These are phyloP conservation scores for Marchantia polymorpha DNA, from an alignment of 225 moss, liverwort and hornwort genomes.

Conservation along the genomic window DNA sequence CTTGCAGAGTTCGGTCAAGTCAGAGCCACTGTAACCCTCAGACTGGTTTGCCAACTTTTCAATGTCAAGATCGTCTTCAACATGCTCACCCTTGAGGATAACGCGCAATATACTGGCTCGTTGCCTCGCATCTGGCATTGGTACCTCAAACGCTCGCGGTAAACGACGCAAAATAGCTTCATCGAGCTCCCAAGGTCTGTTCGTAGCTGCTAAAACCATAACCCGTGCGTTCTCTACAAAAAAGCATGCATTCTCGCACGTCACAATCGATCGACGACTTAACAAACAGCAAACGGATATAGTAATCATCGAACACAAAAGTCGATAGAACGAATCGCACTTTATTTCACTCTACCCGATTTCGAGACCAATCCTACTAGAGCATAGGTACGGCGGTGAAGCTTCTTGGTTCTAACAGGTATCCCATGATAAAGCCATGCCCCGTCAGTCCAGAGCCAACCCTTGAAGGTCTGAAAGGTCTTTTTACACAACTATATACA, in stretches of 20 bases:
- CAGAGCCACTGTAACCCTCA: slow-evolving; percentile 59
- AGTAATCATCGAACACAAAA: too few relatives aligned
- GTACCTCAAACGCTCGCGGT: slow-evolving; percentile 53
- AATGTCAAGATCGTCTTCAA: slow-evolving; percentile 51
- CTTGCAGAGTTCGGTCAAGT: slow-evolving; percentile 57
- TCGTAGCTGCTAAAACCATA: slow-evolving; percentile 56
- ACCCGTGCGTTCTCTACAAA: slow-evolving; percentile 50
- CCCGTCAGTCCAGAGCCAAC: too few relatives aligned
- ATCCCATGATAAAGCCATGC: too few relatives aligned
- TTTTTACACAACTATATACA: too few relatives aligned
- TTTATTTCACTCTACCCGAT: too few relatives aligned
- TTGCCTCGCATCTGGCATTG: slow-evolving; percentile 50
- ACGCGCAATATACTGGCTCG: slow-evolving; percentile 54
- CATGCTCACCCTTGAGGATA: slow-evolving; percentile 49
- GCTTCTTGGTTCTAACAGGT: too few relatives aligned
- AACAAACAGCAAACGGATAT: not conserved
- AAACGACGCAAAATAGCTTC: slow-evolving; percentile 54
- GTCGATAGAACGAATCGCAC: too few relatives aligned
- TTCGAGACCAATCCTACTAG: too few relatives aligned
- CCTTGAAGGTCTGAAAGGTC: too few relatives aligned
- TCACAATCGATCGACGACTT: not conserved
- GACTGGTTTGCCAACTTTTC: slow-evolving; percentile 43
- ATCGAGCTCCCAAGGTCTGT: slow-evolving; percentile 56
- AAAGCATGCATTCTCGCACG: not conserved
- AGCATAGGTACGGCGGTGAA: too few relatives aligned